phyloP scores from a whole-genome alignment of 495 filamentous ascomycete genomes.

The Neurospora hispaniola region DNA sequence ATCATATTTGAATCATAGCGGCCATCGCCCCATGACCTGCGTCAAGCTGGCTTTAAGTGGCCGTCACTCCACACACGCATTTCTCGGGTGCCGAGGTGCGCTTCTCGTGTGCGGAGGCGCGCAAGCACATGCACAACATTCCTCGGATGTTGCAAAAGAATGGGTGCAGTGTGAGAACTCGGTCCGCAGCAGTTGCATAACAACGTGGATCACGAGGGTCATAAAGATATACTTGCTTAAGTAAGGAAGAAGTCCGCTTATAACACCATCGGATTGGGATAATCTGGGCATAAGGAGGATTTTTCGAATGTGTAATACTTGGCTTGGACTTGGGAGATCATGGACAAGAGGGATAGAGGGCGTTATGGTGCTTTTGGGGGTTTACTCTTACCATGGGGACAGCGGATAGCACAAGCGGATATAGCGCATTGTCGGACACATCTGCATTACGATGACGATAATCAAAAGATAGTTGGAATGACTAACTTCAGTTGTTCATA shows the following conservation, averaged over 20 bases:
- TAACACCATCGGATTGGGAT: not conserved
- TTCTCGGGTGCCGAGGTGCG: not conserved
- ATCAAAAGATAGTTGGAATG: not conserved
- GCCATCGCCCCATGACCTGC: not conserved
- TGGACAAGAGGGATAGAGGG: not conserved
- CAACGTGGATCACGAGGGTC: not conserved
- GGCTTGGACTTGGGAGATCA: not conserved
- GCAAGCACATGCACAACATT: not conserved
- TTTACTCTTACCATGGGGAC: not conserved
- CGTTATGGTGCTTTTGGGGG: not conserved
- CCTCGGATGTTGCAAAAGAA: too few species aligned
- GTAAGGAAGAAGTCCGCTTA: not conserved
- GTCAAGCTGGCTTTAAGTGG: not conserved
- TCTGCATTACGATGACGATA: not conserved
- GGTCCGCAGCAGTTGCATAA: not conserved
- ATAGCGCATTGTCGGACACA: not conserved
- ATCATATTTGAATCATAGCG: not conserved
- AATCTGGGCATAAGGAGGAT: not conserved
- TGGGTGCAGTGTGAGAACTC: not conserved
- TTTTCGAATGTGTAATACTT: not conserved
- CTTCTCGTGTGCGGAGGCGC: not conserved
- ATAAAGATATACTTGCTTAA: not conserved
- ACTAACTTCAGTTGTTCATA: not conserved
- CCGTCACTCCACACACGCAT: not conserved
- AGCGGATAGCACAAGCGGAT: not conserved